Percentiles rank a stretch among this genome's conserved stretches.
These are phyloP conservation scores for Didymella glomerata DNA, from an alignment of 2,329 filamentous ascomycete genomes.

Conservation along the genomic window DNA sequence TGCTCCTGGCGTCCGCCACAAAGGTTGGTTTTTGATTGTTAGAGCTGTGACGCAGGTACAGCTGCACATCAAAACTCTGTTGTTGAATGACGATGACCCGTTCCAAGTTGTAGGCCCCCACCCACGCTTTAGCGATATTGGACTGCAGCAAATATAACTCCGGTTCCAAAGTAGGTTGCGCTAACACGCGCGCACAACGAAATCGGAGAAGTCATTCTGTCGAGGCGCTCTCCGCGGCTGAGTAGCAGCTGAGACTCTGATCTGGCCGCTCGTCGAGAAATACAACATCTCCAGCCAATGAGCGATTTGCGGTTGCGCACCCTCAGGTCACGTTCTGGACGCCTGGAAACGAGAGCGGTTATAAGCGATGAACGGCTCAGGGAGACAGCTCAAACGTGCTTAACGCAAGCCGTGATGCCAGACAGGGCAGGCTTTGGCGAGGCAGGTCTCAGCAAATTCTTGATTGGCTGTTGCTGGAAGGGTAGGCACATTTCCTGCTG, in stretches of 20 bases:
- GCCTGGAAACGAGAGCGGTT: constrained; percentile 34
- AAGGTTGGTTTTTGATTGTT: constrained; percentile 32
- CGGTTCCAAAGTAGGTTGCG: constrained; percentile 16
- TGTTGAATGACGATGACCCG: constrained; percentile 8
- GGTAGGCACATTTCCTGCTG: constrained; percentile 23
- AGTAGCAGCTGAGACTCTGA: constrained; percentile 9
- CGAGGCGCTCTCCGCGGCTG: constrained; percentile 22
- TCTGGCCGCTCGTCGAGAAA: constrained; percentile 14
- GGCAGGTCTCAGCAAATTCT: constrained; percentile 14
- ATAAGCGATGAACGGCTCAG: constrained; percentile 33
- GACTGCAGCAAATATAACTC: constrained; percentile 23
- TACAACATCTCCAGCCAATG: constrained; percentile 13
- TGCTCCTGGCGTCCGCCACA: constrained; percentile 43
- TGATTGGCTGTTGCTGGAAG: constrained; percentile 5
- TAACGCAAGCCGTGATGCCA: constrained; percentile 39
- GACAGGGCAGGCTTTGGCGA: constrained; percentile 44
- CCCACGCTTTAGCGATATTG: constrained; percentile 18
- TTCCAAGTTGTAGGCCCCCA: constrained; percentile 10
- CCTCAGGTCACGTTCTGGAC: constrained; percentile 24
- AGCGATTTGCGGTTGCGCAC: constrained; percentile 15
- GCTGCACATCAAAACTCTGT: constrained; percentile 18
- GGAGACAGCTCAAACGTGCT: constrained; percentile 42
- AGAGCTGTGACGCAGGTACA: constrained; percentile 45
- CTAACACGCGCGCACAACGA: constrained; percentile 17
- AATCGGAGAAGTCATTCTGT: constrained; percentile 12